Evolutionary conservation across 2,329 filamentous ascomycete genomes (phyloP), one percentile per base, ranked within the genome.

Genomic region (Aspergillus proliferans): DNA sequence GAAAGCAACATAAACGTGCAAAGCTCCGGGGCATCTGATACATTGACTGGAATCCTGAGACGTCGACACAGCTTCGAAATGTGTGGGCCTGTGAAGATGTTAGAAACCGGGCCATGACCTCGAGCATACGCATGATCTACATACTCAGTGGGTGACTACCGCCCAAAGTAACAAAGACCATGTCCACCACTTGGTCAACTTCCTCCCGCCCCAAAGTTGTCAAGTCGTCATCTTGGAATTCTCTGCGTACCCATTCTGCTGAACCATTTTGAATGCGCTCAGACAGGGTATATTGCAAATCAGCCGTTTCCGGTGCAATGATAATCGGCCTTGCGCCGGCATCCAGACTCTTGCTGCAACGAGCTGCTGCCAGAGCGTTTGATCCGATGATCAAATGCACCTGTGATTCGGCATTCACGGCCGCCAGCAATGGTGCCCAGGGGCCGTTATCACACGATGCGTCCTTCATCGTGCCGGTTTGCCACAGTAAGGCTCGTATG

Each of bases 1-100:
- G 90, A 93, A 42, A 97, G 82, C 46, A 98, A 78, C 4, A 87
- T 86, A 68, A 98, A 95, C 22, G 88, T 88, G 73, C 90, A 96
- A 14, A 97, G 84, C 30, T 82, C 78, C 0, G 92, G 88, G 0
- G 87, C 82, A 71, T 98, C 93, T 52, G 89, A 82, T 22, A 97
- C 89, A 69, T 98, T 98, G 64, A 98, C 79, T 28, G 92, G 92
- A 58, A 98, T 93, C 41, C 93, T 83, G 52, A 91, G 77, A 43
- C 85, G 80, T 51, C 78, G 82, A 73, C 93, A 97, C 3, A 91
- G 75, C 4, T 73, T 76, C 0, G 88, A 88, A 54, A 96, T 86
- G 54, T 82, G 81, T 24, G 77, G 70, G 49, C 76, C 83, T 87
- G 53, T 34, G 18, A 39, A 21, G 12, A 30, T 8, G 33, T 55